A percentile compares a stretch with the other conserved stretches of the same genome.
Evolutionary conservation across 176 grass and related monocot species (phyloP).

Genomic region (Aegilops longissima): DNA sequence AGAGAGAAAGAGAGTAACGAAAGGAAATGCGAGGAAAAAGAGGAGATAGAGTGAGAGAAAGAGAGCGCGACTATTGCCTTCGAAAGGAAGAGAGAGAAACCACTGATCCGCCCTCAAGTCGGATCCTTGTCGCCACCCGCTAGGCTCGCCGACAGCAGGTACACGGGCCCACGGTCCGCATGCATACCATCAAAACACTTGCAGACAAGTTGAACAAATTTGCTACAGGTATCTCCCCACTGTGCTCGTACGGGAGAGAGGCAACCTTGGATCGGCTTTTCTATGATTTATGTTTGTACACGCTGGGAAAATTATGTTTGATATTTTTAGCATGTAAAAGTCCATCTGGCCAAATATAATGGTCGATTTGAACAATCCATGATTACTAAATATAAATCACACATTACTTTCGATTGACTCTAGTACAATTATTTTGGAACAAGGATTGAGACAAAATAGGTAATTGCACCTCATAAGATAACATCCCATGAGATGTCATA

Average conservation of each 20-base stretch:
- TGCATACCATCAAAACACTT: background rate
- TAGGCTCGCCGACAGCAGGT: conserved; percentile 42
- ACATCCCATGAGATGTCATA: background rate
- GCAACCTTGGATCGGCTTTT: background rate
- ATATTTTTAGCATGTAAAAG: no score
- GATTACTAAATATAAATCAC: background rate
- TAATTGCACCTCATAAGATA: background rate
- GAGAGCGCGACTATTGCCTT: background rate
- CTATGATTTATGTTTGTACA: no score
- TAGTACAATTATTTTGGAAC: background rate
- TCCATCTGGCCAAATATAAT: background rate
- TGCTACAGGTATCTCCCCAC: background rate
- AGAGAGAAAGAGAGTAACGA: background rate
- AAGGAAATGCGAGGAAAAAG: background rate
- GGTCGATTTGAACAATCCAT: background rate
- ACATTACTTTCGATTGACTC: background rate
- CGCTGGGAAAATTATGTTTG: no score
- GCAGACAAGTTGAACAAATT: background rate
- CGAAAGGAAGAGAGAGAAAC: background rate
- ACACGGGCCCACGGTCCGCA: background rate
- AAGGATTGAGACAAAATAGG: background rate
- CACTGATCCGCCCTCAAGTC: background rate
- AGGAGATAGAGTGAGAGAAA: background rate
- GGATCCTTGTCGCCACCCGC: conserved; percentile 44
- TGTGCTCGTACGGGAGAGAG: background rate